Evolutionary conservation across 78 protist genomes (phyloP), one percentile per base, ranked within the genome.

Genomic region (Isochrysis galbana): DNA sequence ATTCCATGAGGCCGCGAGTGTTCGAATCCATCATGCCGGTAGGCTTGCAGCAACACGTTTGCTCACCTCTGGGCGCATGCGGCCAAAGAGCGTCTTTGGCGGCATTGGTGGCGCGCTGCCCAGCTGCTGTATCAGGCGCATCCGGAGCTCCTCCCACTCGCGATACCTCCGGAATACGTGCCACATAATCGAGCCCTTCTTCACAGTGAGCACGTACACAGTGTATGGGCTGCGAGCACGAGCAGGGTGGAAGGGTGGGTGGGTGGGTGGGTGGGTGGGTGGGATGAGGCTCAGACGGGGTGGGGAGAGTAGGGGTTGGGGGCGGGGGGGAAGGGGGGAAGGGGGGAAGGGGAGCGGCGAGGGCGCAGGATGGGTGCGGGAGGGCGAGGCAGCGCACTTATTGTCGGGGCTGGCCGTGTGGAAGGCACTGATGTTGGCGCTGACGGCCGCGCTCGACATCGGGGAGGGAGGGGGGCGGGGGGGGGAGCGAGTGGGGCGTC

Each of bases 41-140:
- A 54, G 67, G 19, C 67, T 54, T 54, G 67, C 67, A 54, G 67
- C 67, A 54, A 21, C 19, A 19, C 32, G 67, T 54, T 54, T 10
- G 67, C 21, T 4, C 74, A 70, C 80, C 84, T 77, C 84, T 25
- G 84, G 84, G 17, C 84, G 84, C 84, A 77, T 77, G 47, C 84
- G 84, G 19, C 84, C 84, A 25, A 77, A 77, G 34, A 77, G 84
- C 1, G 0, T 17, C 84, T 77, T 77, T 14, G 46, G 46, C 47
- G 84, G 84, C 46, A 77, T 39, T 26, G 84, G 84, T 46, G 84
- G 84, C 84, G 84, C 84, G n/a, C 14, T 14, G 1, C 84, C 84
- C n/a, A 7, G n/a, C 47, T 5, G 10, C 29, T 39, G 84, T 4
- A 10, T 0, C 21, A 77, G 47, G 34, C 14, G 14, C 47, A 1